phyloP scores from a whole-genome alignment of 73 alveolate species.

The Durusdinium trenchii region DNA sequence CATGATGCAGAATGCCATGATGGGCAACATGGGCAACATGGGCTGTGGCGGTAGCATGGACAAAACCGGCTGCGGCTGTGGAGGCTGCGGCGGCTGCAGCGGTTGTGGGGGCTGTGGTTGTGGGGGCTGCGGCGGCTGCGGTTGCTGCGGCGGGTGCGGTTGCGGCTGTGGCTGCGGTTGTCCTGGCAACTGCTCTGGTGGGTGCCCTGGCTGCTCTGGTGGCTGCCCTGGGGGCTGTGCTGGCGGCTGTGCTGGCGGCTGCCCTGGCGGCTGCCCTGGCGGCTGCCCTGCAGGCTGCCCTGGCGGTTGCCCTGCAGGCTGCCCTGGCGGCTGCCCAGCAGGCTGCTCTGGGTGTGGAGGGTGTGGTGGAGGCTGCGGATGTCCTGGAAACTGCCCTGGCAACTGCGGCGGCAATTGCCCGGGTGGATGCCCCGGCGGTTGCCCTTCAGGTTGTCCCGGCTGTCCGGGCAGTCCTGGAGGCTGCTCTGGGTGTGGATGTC shows the following conservation, averaged over 20 bases:
- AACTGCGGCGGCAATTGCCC: constrained; percentile 25
- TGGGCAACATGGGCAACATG: background rate
- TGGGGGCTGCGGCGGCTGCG: constrained; percentile 2
- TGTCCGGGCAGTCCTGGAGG: constrained; percentile 1
- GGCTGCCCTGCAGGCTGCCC: constrained; percentile 58
- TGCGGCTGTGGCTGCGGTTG: constrained; percentile 50
- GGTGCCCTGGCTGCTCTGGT: background rate
- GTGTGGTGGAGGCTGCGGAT: background rate
- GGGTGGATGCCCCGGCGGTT: constrained; percentile 14
- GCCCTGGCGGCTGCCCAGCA: background rate
- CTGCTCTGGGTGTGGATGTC: constrained; percentile 9
- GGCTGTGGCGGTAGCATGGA: constrained; percentile 34
- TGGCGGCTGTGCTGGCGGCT: constrained; percentile 19
- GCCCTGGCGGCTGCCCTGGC: constrained; percentile 37
- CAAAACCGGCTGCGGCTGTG: constrained; percentile 23
- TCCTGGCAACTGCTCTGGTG: background rate
- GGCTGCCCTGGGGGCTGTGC: constrained; percentile 32
- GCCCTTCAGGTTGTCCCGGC: constrained; percentile 2
- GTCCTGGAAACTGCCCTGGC: constrained; percentile 4
- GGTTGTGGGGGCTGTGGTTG: constrained; percentile 43
- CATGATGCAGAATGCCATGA: constrained; percentile 93
- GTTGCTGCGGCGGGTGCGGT: background rate
- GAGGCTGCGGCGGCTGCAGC: constrained; percentile 27
- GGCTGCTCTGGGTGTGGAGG: constrained; percentile 30
- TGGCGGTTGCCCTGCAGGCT: constrained; percentile 40